phyloP scores from a whole-genome alignment of 2,329 filamentous ascomycete species.

The Beauveria scarabaeidicola region DNA sequence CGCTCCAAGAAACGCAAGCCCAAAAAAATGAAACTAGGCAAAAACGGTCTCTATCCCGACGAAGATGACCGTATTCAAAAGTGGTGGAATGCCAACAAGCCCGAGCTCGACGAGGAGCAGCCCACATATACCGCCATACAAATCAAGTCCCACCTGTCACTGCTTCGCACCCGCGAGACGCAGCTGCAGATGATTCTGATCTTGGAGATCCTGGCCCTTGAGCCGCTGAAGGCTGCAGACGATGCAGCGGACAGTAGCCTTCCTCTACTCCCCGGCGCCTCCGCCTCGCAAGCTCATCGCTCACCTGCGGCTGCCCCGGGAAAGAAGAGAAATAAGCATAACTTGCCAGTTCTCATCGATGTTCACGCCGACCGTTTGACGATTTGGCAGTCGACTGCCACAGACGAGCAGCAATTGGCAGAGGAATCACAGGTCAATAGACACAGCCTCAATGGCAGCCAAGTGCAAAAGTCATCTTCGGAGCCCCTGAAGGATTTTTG shows the following conservation, averaged over 20 bases:
- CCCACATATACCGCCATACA: constrained; percentile 39
- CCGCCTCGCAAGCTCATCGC: constrained; percentile 22
- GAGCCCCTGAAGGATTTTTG: constrained; percentile 71
- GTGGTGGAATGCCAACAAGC: constrained; percentile 61
- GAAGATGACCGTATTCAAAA: constrained; percentile 57
- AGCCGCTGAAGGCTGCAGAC: constrained; percentile 39
- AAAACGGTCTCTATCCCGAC: constrained; percentile 57
- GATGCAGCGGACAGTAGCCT: constrained; percentile 37
- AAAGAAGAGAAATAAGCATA: constrained; percentile 55
- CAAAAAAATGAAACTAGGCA: constrained; percentile 60
- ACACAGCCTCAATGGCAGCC: constrained; percentile 25
- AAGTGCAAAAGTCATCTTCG: constrained; percentile 33
- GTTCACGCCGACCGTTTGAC: constrained; percentile 68
- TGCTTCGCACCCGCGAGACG: constrained; percentile 65
- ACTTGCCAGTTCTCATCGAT: constrained; percentile 59
- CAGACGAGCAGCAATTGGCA: constrained; percentile 45
- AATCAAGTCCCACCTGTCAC: constrained; percentile 53
- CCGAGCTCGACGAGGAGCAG: constrained; percentile 42
- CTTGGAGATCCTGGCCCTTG: constrained; percentile 66
- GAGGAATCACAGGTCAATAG: constrained; percentile 38
- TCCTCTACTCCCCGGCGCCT: constrained; percentile 34
- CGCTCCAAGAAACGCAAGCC: constrained; percentile 40
- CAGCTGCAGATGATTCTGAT: constrained; percentile 74
- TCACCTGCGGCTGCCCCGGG: constrained; percentile 20
- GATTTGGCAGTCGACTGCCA: constrained; percentile 73